Conservation (phyloP, 768 basidiomycete species). For the Leucocoprinus birnbaumii region DNA sequence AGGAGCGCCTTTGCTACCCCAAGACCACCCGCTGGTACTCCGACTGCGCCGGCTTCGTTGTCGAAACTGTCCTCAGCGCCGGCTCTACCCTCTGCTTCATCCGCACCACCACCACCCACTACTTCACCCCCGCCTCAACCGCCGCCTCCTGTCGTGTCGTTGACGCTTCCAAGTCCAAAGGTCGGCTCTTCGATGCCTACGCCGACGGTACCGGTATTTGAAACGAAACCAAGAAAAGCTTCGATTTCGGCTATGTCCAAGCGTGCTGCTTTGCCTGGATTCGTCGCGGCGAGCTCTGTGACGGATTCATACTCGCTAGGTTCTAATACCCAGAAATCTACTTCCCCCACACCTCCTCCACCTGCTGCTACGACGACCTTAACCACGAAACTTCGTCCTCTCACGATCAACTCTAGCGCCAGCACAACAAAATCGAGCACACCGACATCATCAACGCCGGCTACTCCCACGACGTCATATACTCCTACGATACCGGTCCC, state of each 20-base stretch:
- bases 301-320: too few relatives aligned
- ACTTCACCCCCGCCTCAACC: constrained; percentile 8
- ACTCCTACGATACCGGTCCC: not conserved
- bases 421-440: constrained; percentile 2
- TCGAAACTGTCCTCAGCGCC: not conserved
- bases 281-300: too few relatives aligned
- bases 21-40: too few relatives aligned
- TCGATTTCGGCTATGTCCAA: too few relatives aligned
- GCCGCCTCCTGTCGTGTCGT: not conserved
- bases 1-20: not conserved
- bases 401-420: not conserved
- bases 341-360: too few relatives aligned
- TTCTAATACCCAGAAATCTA: too few relatives aligned
- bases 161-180: not conserved
- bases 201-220: too few relatives aligned
- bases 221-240: too few relatives aligned
- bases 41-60: too few relatives aligned
- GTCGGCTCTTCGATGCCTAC: too few relatives aligned
- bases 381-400: not conserved
- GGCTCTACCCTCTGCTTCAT: not conserved
- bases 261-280: too few relatives aligned
- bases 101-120: not conserved
- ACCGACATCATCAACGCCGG: constrained; percentile 2
- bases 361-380: not conserved
- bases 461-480: not conserved